A percentile compares a stretch with the other conserved stretches of the same genome.
Evolutionary conservation across 2,329 filamentous ascomycete genomes (phyloP).

Genomic region (Arthrobotrys musiformis): DNA sequence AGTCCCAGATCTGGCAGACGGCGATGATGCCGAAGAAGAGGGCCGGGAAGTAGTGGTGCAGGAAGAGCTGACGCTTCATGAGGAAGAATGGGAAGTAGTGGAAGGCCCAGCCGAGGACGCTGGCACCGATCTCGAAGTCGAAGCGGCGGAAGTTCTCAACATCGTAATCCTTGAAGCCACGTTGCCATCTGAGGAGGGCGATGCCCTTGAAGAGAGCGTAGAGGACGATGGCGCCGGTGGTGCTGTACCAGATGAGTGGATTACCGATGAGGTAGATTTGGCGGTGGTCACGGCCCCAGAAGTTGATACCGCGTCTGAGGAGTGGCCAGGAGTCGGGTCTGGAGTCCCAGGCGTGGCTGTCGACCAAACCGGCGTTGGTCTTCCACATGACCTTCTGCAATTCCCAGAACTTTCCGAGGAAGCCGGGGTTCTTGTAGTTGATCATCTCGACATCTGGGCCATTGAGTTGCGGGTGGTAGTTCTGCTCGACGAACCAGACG

Average conservation of each 20-base stretch:
- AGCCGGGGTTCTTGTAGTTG: constrained; percentile 93
- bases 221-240: constrained; percentile 78
- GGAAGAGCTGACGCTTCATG: constrained; percentile 97
- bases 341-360: constrained; percentile 98
- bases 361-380: constrained; percentile 94
- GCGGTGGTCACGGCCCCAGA: constrained; percentile 93
- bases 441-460: constrained; percentile 84
- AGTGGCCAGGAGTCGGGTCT: constrained; percentile 93
- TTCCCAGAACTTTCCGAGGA: constrained; percentile 98
- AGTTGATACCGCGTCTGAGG: constrained; percentile 94
- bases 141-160: constrained; percentile 90
- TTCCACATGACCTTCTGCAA: constrained; percentile 98
- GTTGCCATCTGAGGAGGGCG: constrained; percentile 91
- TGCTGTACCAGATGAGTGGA: constrained; percentile 92
- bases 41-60: constrained; percentile 98
- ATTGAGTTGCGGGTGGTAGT: constrained; percentile 79
- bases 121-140: constrained; percentile 93
- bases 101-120: constrained; percentile 91
- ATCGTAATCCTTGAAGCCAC: constrained; percentile 86
- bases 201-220: constrained; percentile 88
- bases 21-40: constrained; percentile 94
- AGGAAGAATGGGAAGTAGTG: constrained; percentile 99
- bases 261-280: constrained; percentile 98
- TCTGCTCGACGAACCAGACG: constrained; percentile 94
- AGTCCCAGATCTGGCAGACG: constrained; percentile 90